Base-by-base conservation (phyloP, 2,329 filamentous ascomycete species). In the Metarhizium guizhouense region DNA sequence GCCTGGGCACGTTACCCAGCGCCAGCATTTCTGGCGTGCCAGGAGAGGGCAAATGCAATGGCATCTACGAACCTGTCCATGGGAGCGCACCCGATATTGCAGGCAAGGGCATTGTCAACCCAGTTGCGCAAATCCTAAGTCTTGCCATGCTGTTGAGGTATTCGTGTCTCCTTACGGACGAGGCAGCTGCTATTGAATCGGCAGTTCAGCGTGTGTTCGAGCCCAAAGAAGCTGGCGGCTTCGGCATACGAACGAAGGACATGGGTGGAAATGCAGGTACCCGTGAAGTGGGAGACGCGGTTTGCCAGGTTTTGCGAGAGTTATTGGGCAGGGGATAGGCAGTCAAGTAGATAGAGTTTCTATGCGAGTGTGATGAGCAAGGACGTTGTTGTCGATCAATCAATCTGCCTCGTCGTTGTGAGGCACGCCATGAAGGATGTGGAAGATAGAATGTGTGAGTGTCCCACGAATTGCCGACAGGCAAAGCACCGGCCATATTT, bases 11-110 rank as follows among this genome's bases (percentile, higher is more conserved):
- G 25, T 25, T 25, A 25, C 25, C 25, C 4, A 25, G 25, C 25
- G 25, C 25, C 25, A 25, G 25, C 25, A 25, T 25, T 25, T 25
- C 25, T 25, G 25, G 25, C 25, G 25, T 25, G 25, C 25, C 25
- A 1, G 25, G 25, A 25, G 48, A 69, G 18, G 67, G 64, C n/a
- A 63, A 61, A n/a, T 72, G 68, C 62, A 88, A 87, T 62, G 86
- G 86, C 58, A 88, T 90, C 62, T 90, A 89, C 65, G 87, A 90
- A 72, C 87, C 87, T 4, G 88, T 90, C 54, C 87, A 90, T 66
- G 87, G 52, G 74, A 81, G 66, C 53, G 87, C 87, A 2, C 87
- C 87, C 11, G 87, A 90, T 62, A 90, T 90, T 60, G 82, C 84
- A 7, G 87, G 87, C 56, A 79, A 87, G 67, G 84, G 84, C 43